Evolutionary conservation across 345 rosid species (phyloP), one percentile per base, ranked within the genome.

Genomic region (Garcia nutans): DNA sequence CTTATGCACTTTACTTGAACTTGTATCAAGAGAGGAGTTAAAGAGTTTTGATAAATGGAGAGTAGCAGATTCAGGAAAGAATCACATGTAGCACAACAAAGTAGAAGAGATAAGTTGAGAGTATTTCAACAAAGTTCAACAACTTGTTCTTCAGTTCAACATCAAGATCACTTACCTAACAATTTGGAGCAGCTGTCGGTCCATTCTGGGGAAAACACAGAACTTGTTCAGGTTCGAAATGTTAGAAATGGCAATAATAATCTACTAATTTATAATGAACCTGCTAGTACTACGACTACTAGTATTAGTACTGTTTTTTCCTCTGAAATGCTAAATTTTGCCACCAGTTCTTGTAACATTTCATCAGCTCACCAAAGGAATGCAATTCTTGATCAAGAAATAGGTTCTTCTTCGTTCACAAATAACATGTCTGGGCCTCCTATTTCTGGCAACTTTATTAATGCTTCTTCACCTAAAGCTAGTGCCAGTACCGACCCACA

Each of bases 51-150:
- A 52, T 76, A 41, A 31, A 86, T 85, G 90, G 87, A 84, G 45
- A 74, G 57, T 73, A 75, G 78, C 62, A 68, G 59, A 72, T 79
- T 74, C n/a, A 81, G 77, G 76, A 33, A 84, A 7, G 86, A 87
- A 26, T 80, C 85, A 15, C 92, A 85, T 65, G 85, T 85, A 33
- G 92, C 88, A 44, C 90, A 82, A 74, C 84, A 83, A 82, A 87
- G 89, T 84, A 79, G 88, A 54, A 87, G 89, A 45, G 90, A 86
- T 58, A 86, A 85, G 81, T 26, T 86, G 52, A 82, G 89, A 70
- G 60, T 73, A 70, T 59, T 73, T 76, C 82, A 78, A 56, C 80
- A 78, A 26, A 28, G 63, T 76, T 77, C 77, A 2, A 17, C 47
- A 47, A 47, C 50, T 47, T 47, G 50, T 47, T 47, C 74, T 66